Evolutionary conservation across 2,329 filamentous ascomycete genomes (phyloP).

Genomic region (Epichloe aotearoae): DNA sequence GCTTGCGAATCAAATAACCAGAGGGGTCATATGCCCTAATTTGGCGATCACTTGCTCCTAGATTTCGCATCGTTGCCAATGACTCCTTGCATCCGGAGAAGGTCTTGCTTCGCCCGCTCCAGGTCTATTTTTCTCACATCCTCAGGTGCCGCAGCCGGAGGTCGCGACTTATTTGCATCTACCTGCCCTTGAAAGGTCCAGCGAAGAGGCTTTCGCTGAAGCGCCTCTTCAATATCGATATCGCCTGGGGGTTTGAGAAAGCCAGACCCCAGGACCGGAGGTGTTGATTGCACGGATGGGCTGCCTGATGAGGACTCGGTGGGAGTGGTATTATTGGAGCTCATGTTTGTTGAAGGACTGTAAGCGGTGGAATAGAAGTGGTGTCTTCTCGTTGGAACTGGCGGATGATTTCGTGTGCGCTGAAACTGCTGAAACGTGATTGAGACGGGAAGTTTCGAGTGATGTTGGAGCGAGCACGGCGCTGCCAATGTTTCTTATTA

Average conservation of each 20-base stretch:
- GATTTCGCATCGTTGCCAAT: neutral
- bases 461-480: neutral
- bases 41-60: neutral
- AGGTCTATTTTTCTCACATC: conserved; percentile 27
- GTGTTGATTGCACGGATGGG: conserved; percentile 14
- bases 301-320: neutral
- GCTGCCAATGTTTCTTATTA: too few relatives aligned
- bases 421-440: neutral
- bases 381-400: neutral
- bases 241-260: conserved; percentile 28
- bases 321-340: neutral
- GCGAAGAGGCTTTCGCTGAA: conserved; percentile 29
- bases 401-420: neutral
- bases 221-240: conserved; percentile 28
- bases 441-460: neutral
- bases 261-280: conserved; percentile 15
- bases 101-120: conserved; percentile 33
- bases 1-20: neutral
- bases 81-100: conserved; percentile 25
- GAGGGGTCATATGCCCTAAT: neutral
- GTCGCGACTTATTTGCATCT: conserved; percentile 18
- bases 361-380: neutral
- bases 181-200: conserved; percentile 27
- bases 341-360: neutral
- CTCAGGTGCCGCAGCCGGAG: conserved; percentile 11